These are phyloP conservation scores for Brassica nigra DNA, from an alignment of 345 rosid genomes.

Conservation along the genomic window DNA sequence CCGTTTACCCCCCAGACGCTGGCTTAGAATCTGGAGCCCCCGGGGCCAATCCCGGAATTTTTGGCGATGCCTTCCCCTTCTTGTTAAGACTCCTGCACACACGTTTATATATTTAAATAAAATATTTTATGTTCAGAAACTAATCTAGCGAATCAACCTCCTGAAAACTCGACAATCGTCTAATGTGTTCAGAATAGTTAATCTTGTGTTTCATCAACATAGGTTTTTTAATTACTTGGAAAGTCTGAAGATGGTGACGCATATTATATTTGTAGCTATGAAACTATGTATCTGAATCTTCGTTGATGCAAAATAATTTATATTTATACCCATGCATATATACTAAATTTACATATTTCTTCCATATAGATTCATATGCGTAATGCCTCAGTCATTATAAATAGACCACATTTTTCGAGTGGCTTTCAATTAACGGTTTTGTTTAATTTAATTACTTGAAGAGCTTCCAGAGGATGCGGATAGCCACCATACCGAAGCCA, in stretches of 20 bases:
- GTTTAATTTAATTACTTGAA: conserved; percentile 45
- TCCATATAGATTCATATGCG: neutral
- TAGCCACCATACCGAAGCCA: conserved; percentile 57
- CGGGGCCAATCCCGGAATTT: conserved; percentile 18
- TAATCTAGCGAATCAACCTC: neutral
- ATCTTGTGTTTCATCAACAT: neutral
- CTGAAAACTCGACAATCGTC: neutral
- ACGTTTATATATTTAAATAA: neutral
- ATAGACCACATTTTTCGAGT: neutral
- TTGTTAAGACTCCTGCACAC: conserved; percentile 14
- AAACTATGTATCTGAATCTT: neutral
- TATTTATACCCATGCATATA: neutral
- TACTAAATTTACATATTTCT: neutral
- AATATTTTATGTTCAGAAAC: neutral
- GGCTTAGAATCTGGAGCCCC: neutral
- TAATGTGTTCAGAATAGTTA: neutral
- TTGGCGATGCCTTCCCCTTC: conserved; percentile 19
- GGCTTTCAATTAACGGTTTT: neutral
- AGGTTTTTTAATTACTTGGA: neutral
- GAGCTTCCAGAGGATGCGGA: conserved; percentile 64
- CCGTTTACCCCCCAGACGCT: neutral
- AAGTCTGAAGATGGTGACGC: neutral
- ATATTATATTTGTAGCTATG: neutral
- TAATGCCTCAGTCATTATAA: neutral
- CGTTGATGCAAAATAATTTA: neutral